These are phyloP conservation scores for Ophiosphaerella narmari DNA, from an alignment of 2,329 filamentous ascomycete genomes.

Conservation along the genomic window DNA sequence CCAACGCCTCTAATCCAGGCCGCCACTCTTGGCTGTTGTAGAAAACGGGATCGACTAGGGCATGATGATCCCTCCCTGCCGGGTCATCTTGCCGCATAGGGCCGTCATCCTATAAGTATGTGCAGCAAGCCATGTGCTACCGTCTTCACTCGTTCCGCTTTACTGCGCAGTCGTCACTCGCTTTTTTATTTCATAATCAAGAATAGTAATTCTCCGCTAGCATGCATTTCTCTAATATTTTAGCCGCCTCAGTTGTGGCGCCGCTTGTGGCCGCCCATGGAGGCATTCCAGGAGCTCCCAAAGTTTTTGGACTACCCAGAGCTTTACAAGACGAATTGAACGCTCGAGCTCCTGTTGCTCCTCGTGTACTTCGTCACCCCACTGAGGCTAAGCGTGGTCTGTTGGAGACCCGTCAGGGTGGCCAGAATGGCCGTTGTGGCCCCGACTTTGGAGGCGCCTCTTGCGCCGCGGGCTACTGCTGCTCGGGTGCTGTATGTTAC, in stretches of 20 bases:
- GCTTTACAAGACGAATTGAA: slow-evolving; percentile 21
- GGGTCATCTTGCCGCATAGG: slow-evolving; percentile 1
- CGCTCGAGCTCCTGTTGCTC: slow-evolving; percentile 25
- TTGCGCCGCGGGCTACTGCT: slow-evolving; percentile 42
- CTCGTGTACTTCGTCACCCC: slow-evolving; percentile 29
- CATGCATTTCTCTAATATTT: slow-evolving; percentile 40
- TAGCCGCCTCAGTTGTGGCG: slow-evolving; percentile 33
- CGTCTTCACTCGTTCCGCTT: slow-evolving; percentile 6
- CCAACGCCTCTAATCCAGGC: slow-evolving; percentile 1
- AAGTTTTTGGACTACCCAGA: slow-evolving; percentile 41
- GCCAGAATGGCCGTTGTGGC: slow-evolving; percentile 42
- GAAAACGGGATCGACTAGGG: slow-evolving; percentile 5
- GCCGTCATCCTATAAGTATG: slow-evolving; percentile 13
- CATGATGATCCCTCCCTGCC: not conserved
- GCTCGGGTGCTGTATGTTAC: slow-evolving; percentile 37
- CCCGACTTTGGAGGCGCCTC: slow-evolving; percentile 31
- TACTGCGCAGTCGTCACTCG: slow-evolving; percentile 5
- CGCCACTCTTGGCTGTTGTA: slow-evolving; percentile 8
- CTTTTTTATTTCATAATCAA: not conserved
- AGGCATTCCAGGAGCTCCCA: slow-evolving; percentile 35
- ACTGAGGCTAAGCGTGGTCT: slow-evolving; percentile 15
- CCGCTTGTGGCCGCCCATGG: slow-evolving; percentile 42
- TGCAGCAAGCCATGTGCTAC: not conserved
- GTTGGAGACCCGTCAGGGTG: slow-evolving; percentile 41
- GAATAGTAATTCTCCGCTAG: not conserved